Percentiles rank a stretch among this genome's conserved stretches.
phyloP scores from a whole-genome alignment of 2,329 filamentous ascomycete species.

The Colletotrichum sp. region DNA sequence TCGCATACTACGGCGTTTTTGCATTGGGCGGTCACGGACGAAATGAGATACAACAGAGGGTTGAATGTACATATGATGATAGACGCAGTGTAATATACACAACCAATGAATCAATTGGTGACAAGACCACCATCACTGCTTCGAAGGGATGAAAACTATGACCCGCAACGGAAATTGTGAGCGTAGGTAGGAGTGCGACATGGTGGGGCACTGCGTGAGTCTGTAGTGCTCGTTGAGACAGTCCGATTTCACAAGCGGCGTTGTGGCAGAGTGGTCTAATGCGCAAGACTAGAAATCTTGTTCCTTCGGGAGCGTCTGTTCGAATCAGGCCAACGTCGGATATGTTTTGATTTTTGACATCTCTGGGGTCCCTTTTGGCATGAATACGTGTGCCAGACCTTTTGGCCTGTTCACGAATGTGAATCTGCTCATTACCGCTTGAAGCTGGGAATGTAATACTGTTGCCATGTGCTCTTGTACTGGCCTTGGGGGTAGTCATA shows the following conservation, averaged over 20 bases:
- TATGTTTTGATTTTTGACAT: not conserved
- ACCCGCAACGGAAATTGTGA: not conserved
- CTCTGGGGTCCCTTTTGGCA: not conserved
- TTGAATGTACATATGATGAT: not conserved
- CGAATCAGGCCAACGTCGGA: slow-evolving; percentile 19
- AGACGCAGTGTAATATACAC: not conserved
- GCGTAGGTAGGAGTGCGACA: not conserved
- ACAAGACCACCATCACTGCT: not conserved
- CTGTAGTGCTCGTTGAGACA: rapidly evolving
- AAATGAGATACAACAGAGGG: not conserved
- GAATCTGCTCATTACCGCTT: too few relatives aligned
- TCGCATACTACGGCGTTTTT: slow-evolving; percentile 15
- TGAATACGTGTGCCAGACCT: not conserved
- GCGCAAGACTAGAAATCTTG: slow-evolving; percentile 22
- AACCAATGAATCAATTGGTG: not conserved
- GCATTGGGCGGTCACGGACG: not conserved
- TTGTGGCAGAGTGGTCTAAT: slow-evolving; percentile 22
- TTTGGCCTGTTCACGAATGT: not conserved
- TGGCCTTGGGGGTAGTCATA: too few relatives aligned
- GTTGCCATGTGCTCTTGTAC: too few relatives aligned
- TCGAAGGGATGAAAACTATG: not conserved
- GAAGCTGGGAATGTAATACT: too few relatives aligned
- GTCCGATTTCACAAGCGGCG: not conserved
- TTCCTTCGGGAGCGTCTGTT: slow-evolving; percentile 21
- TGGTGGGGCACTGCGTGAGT: not conserved